Base-by-base conservation (phyloP, 441 rosid species). In the Hura crepitans region DNA sequence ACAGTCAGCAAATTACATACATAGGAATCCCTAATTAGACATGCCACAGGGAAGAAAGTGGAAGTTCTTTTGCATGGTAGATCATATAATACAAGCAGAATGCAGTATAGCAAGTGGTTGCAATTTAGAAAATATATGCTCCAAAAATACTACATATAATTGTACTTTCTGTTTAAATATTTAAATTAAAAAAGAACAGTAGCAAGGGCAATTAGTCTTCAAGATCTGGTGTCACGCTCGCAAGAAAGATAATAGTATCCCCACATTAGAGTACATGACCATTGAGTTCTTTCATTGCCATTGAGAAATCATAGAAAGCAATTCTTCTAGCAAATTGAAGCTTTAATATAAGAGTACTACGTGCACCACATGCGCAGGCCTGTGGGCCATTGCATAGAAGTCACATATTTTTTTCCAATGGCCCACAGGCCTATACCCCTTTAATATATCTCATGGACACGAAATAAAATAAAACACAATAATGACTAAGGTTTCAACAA, bases 1-100 rank as follows among this genome's bases (percentile, higher is more conserved):
- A 13, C 6, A 51, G 60, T 12, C 23, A 35, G 60, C 33, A 28
- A 54, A 51, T n/a, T 35, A 56, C 10, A 4, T 10, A 49, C 4
- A 66, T 33, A 65, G 39, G 22, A 64, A 51, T 66, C 22, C 61
- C 60, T 22, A 25, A 37, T 50, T 51, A 31, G 47, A 27, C 33
- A 53, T 54, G 46, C 46, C 13, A 42, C 14, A 42, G 12, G 3
- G 46, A 12, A 42, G 46, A 42, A 42, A 42, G 1, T 11, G 46
- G 1, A 42, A 42, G 46, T 42, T 42, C 7, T 5, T 4, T 35
- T 42, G 1, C 46, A 9, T 5, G 12, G 9, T 12, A 2, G 27
- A 53, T 22, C 28, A 53, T 53, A 53, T 12, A 53, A 53, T 3
- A 13, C 28, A 4, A 22, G 30, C 62, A 62, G 50, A 39, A 39